Evolutionary conservation across 140 eudicot genomes (phyloP), one percentile per base, ranked within the genome.

Genomic region (Ambrosia hybrid): DNA sequence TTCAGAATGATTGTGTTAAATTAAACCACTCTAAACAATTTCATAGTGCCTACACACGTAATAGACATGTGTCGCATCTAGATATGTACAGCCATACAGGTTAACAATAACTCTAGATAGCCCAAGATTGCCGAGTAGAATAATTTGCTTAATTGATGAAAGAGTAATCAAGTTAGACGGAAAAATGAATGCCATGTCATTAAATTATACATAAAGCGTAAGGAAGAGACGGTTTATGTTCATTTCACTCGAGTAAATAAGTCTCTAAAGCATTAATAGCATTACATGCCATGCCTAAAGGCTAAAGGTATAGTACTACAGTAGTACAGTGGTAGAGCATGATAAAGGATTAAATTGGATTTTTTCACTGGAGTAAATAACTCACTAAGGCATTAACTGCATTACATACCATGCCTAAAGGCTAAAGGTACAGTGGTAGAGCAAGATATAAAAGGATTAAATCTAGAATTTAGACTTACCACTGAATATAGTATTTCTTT

Each of bases 401-500:
- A 39, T 57, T 15, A 70, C 75, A 17, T 15, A 11, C 65, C 55
- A 55, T 7, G 65, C 34, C 39, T 37, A 53, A 52, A 52, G 63
- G 15, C 51, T 51, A 53, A 52, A 52, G 37, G n/a, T n/a, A n/a
- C n/a, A n/a, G n/a, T n/a, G n/a, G n/a, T n/a, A n/a, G n/a, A n/a
- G n/a, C n/a, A 15, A 30, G 3, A 72, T 10, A 30, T 0, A 67
- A 37, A 70, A 37, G 51, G 38, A 26, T 33, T 70, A 26, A 57
- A 43, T 30, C 2, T 30, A 1, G 13, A 52, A 72, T 17, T 45
- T 34, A 59, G 15, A 67, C 86, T 80, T 68, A 90, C 98, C 89
- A 84, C 74, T 93, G 98, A 62, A 74, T 76, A 79, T 57, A 90
- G 90, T 90, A 89, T 83, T 87, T 90, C 84, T 79, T 85, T 48